Conservation (phyloP, 78 protist species). For the Polysphondylium violaceum region DNA sequence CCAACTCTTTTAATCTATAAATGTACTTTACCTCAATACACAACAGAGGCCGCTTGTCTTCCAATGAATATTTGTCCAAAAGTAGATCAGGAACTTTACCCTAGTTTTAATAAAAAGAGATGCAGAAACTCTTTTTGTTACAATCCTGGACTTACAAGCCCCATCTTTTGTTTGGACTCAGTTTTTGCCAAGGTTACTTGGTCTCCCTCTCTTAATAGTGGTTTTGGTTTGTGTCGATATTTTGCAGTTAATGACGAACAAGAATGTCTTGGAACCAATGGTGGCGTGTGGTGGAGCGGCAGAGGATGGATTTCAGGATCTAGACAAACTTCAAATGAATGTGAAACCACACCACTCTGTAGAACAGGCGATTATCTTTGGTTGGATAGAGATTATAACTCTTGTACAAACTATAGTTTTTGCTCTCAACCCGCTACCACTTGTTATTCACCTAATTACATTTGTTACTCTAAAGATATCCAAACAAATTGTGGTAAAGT, state of each 20-base stretch:
- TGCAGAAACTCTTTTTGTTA: neutral
- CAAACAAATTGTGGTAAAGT: neutral
- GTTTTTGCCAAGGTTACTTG: too few relatives aligned
- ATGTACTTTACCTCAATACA: neutral
- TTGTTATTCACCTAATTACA: neutral
- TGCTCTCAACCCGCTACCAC: neutral
- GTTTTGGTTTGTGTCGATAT: neutral
- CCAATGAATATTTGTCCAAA: neutral
- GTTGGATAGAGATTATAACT: neutral
- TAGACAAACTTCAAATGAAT: neutral
- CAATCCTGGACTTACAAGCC: neutral
- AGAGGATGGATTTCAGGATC: neutral
- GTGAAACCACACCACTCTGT: neutral
- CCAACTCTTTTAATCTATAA: neutral
- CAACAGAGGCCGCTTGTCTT: neutral
- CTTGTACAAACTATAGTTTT: neutral
- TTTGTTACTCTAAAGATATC: neutral
- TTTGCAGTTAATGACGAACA: neutral
- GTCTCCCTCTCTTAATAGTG: neutral
- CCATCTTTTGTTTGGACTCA: neutral
- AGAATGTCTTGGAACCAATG: neutral
- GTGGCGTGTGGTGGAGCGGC: neutral
- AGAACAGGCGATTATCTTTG: constrained; percentile 8
- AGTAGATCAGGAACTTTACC: neutral
- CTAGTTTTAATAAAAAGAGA: neutral